Evolutionary conservation across 2,329 filamentous ascomycete species (phyloP), one percentile per base, ranked within the genome.

Genomic region (Seiridium cupressi): DNA sequence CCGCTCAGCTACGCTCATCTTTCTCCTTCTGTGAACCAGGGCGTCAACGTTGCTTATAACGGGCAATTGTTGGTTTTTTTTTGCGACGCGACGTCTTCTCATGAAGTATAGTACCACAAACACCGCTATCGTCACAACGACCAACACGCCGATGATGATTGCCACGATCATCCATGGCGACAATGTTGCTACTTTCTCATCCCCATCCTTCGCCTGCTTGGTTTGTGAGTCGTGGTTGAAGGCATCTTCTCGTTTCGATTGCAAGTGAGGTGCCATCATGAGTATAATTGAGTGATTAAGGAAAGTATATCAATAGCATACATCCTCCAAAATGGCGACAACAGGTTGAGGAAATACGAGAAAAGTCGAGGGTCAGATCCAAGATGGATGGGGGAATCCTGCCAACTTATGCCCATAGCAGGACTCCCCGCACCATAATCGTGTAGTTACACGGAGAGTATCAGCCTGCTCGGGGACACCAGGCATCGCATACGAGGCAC

Each of bases 131-230:
- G 63, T 64, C 8, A 51, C 38, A 40, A 68, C 42, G 38, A 67
- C 60, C 38, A 71, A 60, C 9, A 59, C 49, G 5, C 63, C 68
- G 47, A 68, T 46, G 40, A 67, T 63, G 40, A 72, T 68, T 42
- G 66, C 62, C 8, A 64, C 62, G 48, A 71, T 63, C 8, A 69
- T 46, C 70, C 69, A 72, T 40, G 66, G 65, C 48, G 59, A 53
- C 11, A 31, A 2, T 34, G 51, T 34, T 35, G 44, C 38, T n/a
- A n/a, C n/a, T 13, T 44, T 55, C 36, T 42, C 11, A 6, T n/a
- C 11, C 10, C 18, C 36, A 44, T 53, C 9, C n/a, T 3, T n/a
- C n/a, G 10, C 34, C 18, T 26, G 18, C 18, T 26, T 26, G 18
- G 18, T 26, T 26, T 26, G 18, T 26, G 18, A 26, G 18, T 26